Base-by-base conservation (phyloP, 2,329 filamentous ascomycete genomes). In the Aspergillus spinulosporus region DNA sequence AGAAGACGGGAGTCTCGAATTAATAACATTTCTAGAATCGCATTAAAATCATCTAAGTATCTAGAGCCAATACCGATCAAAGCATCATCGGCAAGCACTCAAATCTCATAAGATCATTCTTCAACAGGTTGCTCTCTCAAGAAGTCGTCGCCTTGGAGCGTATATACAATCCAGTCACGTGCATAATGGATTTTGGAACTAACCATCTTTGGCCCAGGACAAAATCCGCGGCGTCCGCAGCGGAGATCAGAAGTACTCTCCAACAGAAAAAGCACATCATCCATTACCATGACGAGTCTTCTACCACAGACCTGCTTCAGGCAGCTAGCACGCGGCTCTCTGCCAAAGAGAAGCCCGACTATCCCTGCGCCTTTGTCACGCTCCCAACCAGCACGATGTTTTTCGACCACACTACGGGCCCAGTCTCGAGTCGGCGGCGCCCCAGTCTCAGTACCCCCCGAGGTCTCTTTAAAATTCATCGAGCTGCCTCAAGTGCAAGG, bases 401-500 rank as follows among this genome's bases (percentile, higher is more conserved):
- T 97, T 79, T 92, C 89, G 56, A 87, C 85, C 43, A 88, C 90
- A 43, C 71, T 84, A 52, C 75, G 76, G 70, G 80, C 82, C 64
- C 76, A 80, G 56, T 97, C 93, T 44, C 94, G 97, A 80, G 88
- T 99, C 60, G 94, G 94, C 66, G 83, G 86, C 65, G 89, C 89
- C 58, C 84, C 89, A 26, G 83, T 96, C 52, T 87, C 90, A 53
- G 81, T 96, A 32, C 93, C 93, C 0, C 87, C 89, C 0, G 89
- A 90, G 61, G 94, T 99, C 56, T 88, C 88, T 50, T 80, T 99
- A 61, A 77, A 75, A 42, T 78, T 84, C 9, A 77, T 92, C 56
- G 82, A 88, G 59, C 83, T 91, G 58, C 83, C 86, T 3, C 76
- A 73, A 68, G 79, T 75, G 62, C 80, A 83, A 59, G 76, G 78